These are phyloP conservation scores for Nicotiana tomentosiformis DNA, from an alignment of 257 asterid species.

Conservation along the genomic window DNA sequence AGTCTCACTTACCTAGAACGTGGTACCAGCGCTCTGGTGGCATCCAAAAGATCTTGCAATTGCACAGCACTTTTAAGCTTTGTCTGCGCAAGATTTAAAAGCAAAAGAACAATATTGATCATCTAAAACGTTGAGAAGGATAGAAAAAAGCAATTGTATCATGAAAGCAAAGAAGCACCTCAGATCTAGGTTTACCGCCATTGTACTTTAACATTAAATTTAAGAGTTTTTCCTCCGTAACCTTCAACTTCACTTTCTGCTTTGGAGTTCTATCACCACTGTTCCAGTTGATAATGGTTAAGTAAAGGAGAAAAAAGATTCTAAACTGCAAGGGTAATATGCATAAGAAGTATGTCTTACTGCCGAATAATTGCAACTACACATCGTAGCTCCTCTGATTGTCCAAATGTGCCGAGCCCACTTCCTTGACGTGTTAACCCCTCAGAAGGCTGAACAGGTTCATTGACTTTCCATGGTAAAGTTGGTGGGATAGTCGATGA, in stretches of 20 bases:
- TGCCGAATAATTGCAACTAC: constrained; percentile 90
- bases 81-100: constrained; percentile 50
- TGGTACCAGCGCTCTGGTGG: constrained; percentile 87
- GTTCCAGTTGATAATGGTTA: constrained; percentile 22
- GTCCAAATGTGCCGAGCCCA: constrained; percentile 88
- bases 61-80: constrained; percentile 94
- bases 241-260: constrained; percentile 96
- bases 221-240: constrained; percentile 89
- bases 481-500: constrained; percentile 78
- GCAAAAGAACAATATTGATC: constrained; percentile 13
- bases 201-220: constrained; percentile 94
- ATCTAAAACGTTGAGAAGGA: constrained; percentile 1
- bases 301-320: constrained; percentile 9
- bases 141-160: constrained; percentile 13
- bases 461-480: constrained; percentile 88
- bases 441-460: constrained; percentile 79
- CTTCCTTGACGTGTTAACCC: constrained; percentile 96
- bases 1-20: constrained; percentile 52
- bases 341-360: constrained; percentile 42
- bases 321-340: neutral
- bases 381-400: constrained; percentile 94
- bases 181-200: constrained; percentile 90
- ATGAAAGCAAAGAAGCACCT: constrained; percentile 42
- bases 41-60: constrained; percentile 97
- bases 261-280: constrained; percentile 99